A percentile compares a stretch with the other conserved stretches of the same genome.
Conservation (phyloP, 2,329 filamentous ascomycete species). For the Diaporthe sp. region DNA sequence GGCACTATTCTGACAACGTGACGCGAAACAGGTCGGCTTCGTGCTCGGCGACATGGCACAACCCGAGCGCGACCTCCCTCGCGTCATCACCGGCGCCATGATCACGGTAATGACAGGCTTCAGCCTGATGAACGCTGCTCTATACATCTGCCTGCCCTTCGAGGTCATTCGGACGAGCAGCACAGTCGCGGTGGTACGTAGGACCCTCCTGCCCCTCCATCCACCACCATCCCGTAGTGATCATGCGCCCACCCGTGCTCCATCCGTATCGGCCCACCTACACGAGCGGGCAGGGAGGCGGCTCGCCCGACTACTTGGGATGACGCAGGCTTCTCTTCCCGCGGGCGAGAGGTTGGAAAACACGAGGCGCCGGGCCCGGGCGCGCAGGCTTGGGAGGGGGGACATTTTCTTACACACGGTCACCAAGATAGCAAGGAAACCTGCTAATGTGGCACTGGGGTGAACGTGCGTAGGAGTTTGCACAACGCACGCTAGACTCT, state of each 20-base stretch:
- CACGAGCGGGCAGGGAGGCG: constrained; percentile 37
- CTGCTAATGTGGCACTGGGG: constrained; percentile 42
- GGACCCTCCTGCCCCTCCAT: constrained; percentile 2
- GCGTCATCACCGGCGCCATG: constrained; percentile 58
- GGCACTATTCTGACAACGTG: constrained; percentile 29
- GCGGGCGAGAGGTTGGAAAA: background rate
- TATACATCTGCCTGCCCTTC: constrained; percentile 59
- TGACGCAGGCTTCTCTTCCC: constrained; percentile 48
- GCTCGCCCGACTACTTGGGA: constrained; percentile 48
- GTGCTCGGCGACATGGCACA: constrained; percentile 49
- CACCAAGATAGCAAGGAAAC: background rate
- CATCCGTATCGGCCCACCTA: constrained; percentile 31
- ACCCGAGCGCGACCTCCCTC: constrained; percentile 50
- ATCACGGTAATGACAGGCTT: constrained; percentile 57
- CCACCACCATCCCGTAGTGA: background rate
- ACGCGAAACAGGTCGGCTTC: constrained; percentile 43
- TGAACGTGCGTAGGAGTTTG: constrained; percentile 48
- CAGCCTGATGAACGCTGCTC: constrained; percentile 57
- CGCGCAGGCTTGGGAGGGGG: background rate
- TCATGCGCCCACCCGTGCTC: constrained; percentile 35
- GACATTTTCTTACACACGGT: background rate
- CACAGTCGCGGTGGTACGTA: constrained; percentile 57
- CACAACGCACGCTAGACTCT: constrained; percentile 50
- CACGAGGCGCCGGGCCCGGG: background rate
- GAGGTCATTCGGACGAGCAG: constrained; percentile 55